phyloP scores from a whole-genome alignment of 2,329 filamentous ascomycete species.

The Fusarium secorum region DNA sequence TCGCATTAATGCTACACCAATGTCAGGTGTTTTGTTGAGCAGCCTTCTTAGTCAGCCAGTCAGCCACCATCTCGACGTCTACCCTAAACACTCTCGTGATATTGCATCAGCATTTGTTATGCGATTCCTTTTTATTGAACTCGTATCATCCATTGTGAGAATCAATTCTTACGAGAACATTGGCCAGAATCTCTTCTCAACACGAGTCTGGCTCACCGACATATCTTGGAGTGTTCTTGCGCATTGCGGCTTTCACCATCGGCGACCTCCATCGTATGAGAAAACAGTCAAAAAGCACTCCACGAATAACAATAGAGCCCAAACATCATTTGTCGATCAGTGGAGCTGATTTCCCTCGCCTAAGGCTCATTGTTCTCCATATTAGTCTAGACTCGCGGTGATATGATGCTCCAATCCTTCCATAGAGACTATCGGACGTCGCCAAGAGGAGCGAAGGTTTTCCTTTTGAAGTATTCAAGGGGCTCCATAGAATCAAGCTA shows the following conservation, averaged over 20 bases:
- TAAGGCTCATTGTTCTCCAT: not conserved
- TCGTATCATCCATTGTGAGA: not conserved
- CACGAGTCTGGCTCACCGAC: not conserved
- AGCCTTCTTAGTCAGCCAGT: constrained; percentile 6
- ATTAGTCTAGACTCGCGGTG: constrained; percentile 3
- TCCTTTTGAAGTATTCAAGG: not conserved
- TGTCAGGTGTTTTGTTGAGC: constrained; percentile 10
- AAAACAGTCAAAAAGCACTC: not conserved
- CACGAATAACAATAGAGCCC: not conserved
- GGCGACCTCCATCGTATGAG: too few relatives aligned
- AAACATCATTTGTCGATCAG: constrained; percentile 5
- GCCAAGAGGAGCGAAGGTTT: not conserved
- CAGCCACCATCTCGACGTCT: not conserved
- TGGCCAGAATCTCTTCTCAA: not conserved
- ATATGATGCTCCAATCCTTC: constrained; percentile 1
- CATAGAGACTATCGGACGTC: constrained; percentile 1
- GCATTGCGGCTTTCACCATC: not conserved
- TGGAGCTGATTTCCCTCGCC: not conserved
- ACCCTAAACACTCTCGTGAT: constrained; percentile 12
- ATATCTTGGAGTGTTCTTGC: not conserved
- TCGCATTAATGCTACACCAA: constrained; percentile 12
- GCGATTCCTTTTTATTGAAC: not conserved
- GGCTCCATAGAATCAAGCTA: not conserved
- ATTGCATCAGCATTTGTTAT: not conserved
- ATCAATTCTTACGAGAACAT: too few relatives aligned